Percentiles rank a stretch among this genome's conserved stretches.
These are phyloP conservation scores for Pythium oligandrum DNA, from an alignment of 352 stramenopile genomes.

Conservation along the genomic window DNA sequence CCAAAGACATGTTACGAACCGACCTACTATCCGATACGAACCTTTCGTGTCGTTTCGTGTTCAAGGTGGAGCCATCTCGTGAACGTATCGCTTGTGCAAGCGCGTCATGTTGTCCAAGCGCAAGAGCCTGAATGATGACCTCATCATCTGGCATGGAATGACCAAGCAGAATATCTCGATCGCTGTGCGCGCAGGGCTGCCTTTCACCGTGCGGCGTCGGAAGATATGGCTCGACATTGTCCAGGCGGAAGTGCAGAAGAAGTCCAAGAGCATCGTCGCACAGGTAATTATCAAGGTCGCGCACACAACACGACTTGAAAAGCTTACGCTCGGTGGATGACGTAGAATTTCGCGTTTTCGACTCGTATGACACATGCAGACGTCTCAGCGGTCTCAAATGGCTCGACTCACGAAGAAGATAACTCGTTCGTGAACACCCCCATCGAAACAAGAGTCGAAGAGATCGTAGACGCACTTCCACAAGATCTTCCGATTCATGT, in stretches of 20 bases:
- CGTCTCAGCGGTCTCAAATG: too few relatives aligned
- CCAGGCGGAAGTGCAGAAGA: slow-evolving; percentile 36
- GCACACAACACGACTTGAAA: too few relatives aligned
- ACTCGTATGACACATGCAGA: slow-evolving; percentile 1
- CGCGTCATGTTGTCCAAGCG: slow-evolving; percentile 35
- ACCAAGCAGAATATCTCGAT: slow-evolving; percentile 47
- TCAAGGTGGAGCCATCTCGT: not conserved
- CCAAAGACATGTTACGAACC: not conserved
- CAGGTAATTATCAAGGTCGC: slow-evolving; percentile 18
- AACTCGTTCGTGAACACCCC: slow-evolving; percentile 16
- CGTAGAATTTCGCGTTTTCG: slow-evolving; percentile 34
- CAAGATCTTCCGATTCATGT: slow-evolving; percentile 27
- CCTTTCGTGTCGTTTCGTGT: slow-evolving; percentile 6
- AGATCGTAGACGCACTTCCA: slow-evolving; percentile 25
- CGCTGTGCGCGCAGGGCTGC: slow-evolving; percentile 23
- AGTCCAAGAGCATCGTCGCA: slow-evolving; percentile 38
- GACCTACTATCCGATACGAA: not conserved
- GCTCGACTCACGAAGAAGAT: slow-evolving; percentile 12
- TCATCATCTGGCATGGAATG: slow-evolving; percentile 49
- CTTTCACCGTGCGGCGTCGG: slow-evolving; percentile 28
- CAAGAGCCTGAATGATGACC: slow-evolving; percentile 46
- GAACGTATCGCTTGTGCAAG: not conserved
- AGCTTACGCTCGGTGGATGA: too few relatives aligned
- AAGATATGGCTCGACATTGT: slow-evolving; percentile 57
- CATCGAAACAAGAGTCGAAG: slow-evolving; percentile 18